Conservation (phyloP, 306 rosid genomes). For the Clitoria ternatea region DNA sequence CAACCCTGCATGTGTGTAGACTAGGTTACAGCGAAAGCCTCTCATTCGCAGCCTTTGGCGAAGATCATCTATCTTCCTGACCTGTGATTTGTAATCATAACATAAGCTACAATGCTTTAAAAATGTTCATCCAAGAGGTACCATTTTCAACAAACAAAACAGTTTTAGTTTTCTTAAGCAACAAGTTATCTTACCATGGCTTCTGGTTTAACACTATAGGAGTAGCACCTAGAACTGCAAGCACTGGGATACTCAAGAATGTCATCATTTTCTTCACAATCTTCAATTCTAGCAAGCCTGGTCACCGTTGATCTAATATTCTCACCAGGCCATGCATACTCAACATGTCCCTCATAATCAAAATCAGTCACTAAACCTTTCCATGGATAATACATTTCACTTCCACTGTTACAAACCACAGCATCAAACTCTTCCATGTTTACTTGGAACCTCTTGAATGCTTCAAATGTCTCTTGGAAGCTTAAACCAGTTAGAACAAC, state of each 20-base stretch:
- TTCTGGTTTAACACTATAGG: slow-evolving; percentile 47
- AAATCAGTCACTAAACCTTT: slow-evolving; percentile 55
- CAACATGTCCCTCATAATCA: slow-evolving; percentile 67
- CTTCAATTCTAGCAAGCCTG: slow-evolving; percentile 61
- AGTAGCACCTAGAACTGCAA: slow-evolving; percentile 59
- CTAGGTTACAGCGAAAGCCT: slow-evolving; percentile 75
- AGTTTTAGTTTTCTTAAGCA: background rate
- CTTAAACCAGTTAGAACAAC: slow-evolving; percentile 57
- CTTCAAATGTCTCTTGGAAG: slow-evolving; percentile 56
- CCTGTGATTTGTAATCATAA: slow-evolving; percentile 35
- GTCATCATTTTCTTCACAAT: slow-evolving; percentile 44
- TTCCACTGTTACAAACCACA: slow-evolving; percentile 66
- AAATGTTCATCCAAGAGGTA: background rate
- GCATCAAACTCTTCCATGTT: slow-evolving; percentile 68
- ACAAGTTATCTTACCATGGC: slow-evolving; percentile 39
- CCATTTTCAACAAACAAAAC: background rate
- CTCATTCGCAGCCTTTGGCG: slow-evolving; percentile 76
- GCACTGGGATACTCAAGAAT: slow-evolving; percentile 41
- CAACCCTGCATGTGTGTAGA: slow-evolving; percentile 53
- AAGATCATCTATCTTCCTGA: slow-evolving; percentile 44
- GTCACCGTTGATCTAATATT: slow-evolving; percentile 55
- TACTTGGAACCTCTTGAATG: slow-evolving; percentile 43
- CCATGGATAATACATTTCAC: slow-evolving; percentile 83
- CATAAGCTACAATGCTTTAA: background rate
- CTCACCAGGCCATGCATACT: slow-evolving; percentile 75